phyloP scores from a whole-genome alignment of 495 filamentous ascomycete genomes.

The Clohesyomyces aquaticus region DNA sequence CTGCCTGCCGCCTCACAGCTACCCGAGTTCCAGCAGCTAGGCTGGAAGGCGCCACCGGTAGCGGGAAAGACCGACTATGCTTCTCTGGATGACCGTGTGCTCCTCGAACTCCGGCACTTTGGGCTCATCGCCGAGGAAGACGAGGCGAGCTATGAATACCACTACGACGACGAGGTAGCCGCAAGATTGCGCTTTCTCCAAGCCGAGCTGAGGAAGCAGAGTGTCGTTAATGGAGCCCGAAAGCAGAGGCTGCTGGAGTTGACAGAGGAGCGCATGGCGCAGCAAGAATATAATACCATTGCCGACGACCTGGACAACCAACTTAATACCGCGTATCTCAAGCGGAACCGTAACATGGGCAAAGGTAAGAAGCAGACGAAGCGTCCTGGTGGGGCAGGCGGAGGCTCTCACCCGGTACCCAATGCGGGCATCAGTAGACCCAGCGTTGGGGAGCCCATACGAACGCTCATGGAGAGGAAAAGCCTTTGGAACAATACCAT shows the following conservation, averaged over 20 bases:
- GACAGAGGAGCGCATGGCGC: constrained; percentile 86
- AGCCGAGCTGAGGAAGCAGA: constrained; percentile 74
- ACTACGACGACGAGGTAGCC: constrained; percentile 92
- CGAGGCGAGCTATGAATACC: constrained; percentile 72
- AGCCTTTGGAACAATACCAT: constrained; percentile 86
- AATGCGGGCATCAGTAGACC: constrained; percentile 67
- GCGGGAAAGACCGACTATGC: constrained; percentile 74
- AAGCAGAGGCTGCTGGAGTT: constrained; percentile 84
- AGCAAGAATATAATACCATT: constrained; percentile 95
- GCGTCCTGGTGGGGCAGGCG: constrained; percentile 65
- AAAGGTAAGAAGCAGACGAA: constrained; percentile 91
- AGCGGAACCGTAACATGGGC: constrained; percentile 91
- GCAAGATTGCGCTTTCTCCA: constrained; percentile 87
- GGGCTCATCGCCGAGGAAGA: constrained; percentile 77
- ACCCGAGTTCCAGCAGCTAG: constrained; percentile 66
- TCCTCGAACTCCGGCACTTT: constrained; percentile 90
- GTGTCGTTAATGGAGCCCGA: constrained; percentile 83
- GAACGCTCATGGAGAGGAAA: constrained; percentile 85
- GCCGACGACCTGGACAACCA: constrained; percentile 95
- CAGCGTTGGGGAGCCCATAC: constrained; percentile 87
- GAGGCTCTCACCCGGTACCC: constrained; percentile 56
- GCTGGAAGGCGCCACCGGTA: constrained; percentile 54
- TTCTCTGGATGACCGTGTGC: constrained; percentile 84
- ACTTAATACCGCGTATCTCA: constrained; percentile 92
- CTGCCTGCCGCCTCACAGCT: constrained; percentile 75